Evolutionary conservation across 2,329 filamentous ascomycete genomes (phyloP).

Genomic region (Magnaporthiopsis poae): DNA sequence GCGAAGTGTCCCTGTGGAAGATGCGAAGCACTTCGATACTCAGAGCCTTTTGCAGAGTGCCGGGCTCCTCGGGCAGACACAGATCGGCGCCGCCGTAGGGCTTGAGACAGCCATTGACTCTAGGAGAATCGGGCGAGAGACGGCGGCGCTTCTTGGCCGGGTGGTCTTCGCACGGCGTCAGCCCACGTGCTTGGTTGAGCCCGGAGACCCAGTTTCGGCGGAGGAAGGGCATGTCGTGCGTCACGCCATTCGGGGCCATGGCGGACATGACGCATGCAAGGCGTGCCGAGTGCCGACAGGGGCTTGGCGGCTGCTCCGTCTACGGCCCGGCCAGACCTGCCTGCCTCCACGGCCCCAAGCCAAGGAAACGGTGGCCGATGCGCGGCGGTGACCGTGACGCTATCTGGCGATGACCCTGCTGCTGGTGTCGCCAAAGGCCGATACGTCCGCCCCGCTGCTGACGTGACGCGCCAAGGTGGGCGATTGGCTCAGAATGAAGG

Average conservation of each 20-base stretch:
- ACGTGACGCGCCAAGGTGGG: neutral
- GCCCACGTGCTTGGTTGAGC: conserved; percentile 24
- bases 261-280: conserved; percentile 7
- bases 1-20: conserved; percentile 36
- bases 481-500: neutral
- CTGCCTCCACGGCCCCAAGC: neutral
- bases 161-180: conserved; percentile 28
- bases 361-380: neutral
- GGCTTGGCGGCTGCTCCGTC: neutral
- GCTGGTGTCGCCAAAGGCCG: neutral
- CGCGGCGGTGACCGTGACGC: neutral
- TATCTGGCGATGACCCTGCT: neutral
- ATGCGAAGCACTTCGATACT: conserved; percentile 45
- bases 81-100: conserved; percentile 11
- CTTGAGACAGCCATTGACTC: conserved; percentile 1
- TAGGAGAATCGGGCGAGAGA: conserved; percentile 14
- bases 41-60: conserved; percentile 23
- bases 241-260: conserved; percentile 3
- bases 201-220: conserved; percentile 6
- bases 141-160: conserved; percentile 43
- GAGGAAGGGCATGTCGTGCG: conserved; percentile 4
- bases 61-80: conserved; percentile 15
- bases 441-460: neutral
- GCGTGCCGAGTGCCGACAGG: conserved; percentile 1
- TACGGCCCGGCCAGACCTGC: neutral